Base-by-base conservation (phyloP, 176 grass and related monocot genomes). In the Zoysia pacifica region DNA sequence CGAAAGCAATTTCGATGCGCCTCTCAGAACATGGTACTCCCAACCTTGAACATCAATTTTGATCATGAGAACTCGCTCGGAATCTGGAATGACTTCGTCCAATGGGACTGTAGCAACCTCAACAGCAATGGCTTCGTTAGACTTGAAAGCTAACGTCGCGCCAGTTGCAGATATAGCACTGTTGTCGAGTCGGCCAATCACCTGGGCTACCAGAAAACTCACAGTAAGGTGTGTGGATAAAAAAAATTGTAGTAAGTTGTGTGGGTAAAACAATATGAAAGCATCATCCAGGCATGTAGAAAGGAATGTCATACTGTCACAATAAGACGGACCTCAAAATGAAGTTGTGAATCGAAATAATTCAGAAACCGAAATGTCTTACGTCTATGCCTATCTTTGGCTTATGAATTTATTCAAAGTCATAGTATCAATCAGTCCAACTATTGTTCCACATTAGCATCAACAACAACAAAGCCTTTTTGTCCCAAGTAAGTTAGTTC, bases 1-100 rank as follows among this genome's bases (percentile, higher is more conserved):
- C 83, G 64, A 62, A 36, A 62, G 59, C 19, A 62, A 36, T 62
- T 62, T 62, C 36, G 59, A 62, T 11, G 59, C 59, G 16, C 59
- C 59, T 62, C 3, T 62, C 19, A 93, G 73, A 46, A 94, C 95
- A 78, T 97, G 95, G 74, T 89, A 94, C 53, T 94, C 95, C 95
- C 95, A 97, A 18, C 95, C 95, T 84, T 97, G 95, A 65, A 97
- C 92, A 83, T 94, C 92, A 85, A 94, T 85, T 85, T 97, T 97
- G 50, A 97, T 89, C 67, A 97, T 18, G 69, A 90, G 65, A 46
- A 97, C 90, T 62, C 35, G 79, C 73, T 90, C 74, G 5, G 70
- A 74, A 41, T 94, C 91, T 66, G 87, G 63, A 84, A 97, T 81
- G 56, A 97, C 87, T 84, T 97, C 88, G 71, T 94, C 92, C 85